phyloP scores from a whole-genome alignment of 345 rosid species.

The Salix exigua region DNA sequence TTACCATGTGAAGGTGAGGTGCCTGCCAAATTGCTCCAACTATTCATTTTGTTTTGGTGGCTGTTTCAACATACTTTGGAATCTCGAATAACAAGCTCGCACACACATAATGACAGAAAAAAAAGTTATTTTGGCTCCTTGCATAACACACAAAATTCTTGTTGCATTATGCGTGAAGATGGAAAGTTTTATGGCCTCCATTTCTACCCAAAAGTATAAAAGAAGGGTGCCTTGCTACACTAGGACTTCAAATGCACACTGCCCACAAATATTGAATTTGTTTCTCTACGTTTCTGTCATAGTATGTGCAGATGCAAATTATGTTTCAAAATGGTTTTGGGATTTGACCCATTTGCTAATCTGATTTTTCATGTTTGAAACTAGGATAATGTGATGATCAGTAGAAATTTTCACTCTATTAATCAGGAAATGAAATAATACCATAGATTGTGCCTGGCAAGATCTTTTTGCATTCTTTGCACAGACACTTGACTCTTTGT shows the following conservation, averaged over 20 bases:
- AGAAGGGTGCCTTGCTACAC: neutral
- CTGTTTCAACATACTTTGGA: neutral
- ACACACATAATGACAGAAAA: neutral
- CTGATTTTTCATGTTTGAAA: neutral
- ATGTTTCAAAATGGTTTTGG: neutral
- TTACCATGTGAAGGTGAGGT: slow-evolving; percentile 85
- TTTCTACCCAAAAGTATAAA: neutral
- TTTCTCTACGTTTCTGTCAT: neutral
- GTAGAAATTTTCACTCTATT: neutral
- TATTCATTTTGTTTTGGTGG: neutral
- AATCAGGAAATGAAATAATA: neutral
- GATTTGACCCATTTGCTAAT: neutral
- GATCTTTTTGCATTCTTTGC: neutral
- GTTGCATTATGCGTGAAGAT: neutral
- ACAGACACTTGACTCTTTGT: neutral
- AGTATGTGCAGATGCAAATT: too few relatives aligned
- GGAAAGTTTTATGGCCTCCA: neutral
- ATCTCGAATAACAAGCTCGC: neutral
- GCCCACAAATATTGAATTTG: neutral
- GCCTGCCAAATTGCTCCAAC: slow-evolving; percentile 1
- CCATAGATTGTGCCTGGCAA: neutral
- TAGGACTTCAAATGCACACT: neutral
- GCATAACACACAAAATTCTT: neutral
- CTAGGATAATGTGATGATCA: neutral
- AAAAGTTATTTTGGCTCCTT: neutral